Percentiles rank a stretch among this genome's conserved stretches.
phyloP scores from a whole-genome alignment of 148 eudicot genomes.

The Silene conica region DNA sequence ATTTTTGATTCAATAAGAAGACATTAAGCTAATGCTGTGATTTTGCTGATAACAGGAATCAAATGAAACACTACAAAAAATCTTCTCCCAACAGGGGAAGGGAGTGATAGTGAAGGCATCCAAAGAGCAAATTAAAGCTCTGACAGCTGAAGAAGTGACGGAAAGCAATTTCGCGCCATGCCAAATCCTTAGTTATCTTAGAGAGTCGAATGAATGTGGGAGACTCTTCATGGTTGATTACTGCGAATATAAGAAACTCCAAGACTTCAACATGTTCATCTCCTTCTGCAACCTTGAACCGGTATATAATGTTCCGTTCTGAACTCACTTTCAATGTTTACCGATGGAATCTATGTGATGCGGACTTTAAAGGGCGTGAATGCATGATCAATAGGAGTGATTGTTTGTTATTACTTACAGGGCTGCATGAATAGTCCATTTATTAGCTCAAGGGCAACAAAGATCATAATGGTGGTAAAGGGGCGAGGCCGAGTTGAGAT shows the following conservation, averaged over 20 bases:
- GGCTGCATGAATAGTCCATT: slow-evolving; percentile 53
- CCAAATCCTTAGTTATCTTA: slow-evolving; percentile 47
- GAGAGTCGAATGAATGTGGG: slow-evolving; percentile 51
- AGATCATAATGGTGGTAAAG: slow-evolving; percentile 38
- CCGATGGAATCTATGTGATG: not conserved
- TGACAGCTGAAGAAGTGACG: slow-evolving; percentile 48
- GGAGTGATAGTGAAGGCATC: slow-evolving; percentile 54
- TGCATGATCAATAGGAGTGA: not conserved
- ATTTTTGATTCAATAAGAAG: no score
- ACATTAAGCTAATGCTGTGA: not conserved
- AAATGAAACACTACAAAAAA: slow-evolving; percentile 37
- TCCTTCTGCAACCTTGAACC: slow-evolving; percentile 54
- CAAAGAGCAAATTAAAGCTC: slow-evolving; percentile 57
- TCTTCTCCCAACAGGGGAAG: slow-evolving; percentile 39
- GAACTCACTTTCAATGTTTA: not conserved
- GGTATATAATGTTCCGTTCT: slow-evolving; percentile 25
- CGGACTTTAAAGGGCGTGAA: not conserved
- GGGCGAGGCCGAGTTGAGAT: slow-evolving; percentile 73
- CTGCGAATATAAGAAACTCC: slow-evolving; percentile 36
- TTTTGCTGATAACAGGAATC: slow-evolving; percentile 22
- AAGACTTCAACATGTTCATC: slow-evolving; percentile 42
- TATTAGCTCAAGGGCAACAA: slow-evolving; percentile 65
- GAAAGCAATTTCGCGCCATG: slow-evolving; percentile 30
- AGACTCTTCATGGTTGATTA: slow-evolving; percentile 40
- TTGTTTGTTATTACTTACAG: slow-evolving; percentile 22